Conservation (phyloP, 2,329 filamentous ascomycete genomes). For the Aureobasidium sp. region DNA sequence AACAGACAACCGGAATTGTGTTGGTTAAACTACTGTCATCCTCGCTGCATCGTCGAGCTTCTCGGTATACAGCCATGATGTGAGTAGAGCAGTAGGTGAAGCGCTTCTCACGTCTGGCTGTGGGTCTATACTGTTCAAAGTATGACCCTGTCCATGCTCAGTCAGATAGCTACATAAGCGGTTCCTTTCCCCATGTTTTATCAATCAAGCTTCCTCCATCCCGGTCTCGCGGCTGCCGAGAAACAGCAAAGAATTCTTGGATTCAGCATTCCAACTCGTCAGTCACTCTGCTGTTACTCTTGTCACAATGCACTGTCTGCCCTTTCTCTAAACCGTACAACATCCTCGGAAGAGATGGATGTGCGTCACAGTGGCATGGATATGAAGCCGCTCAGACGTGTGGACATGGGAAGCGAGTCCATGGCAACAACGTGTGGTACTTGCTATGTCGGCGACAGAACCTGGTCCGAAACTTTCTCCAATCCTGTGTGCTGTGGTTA, state of each 20-base stretch:
- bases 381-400: not conserved
- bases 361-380: not conserved
- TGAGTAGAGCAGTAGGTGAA: not conserved
- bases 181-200: not conserved
- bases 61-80: not conserved
- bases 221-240: not conserved
- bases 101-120: not conserved
- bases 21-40: not conserved
- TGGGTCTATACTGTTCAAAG: no score
- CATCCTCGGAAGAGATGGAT: not conserved
- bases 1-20: not conserved
- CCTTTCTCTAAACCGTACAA: constrained; percentile 10
- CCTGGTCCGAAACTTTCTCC: constrained; percentile 23
- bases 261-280: constrained; percentile 20
- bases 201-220: not conserved
- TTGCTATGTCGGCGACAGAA: constrained; percentile 23
- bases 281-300: constrained; percentile 19
- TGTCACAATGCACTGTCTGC: constrained; percentile 17
- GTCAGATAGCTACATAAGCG: no score
- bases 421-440: constrained; percentile 17
- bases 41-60: not conserved
- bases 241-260: constrained; percentile 18
- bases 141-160: no score
- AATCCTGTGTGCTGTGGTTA: no score
- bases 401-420: constrained; percentile 7